phyloP scores from a whole-genome alignment of 2,329 filamentous ascomycete species.

The Ophiocordyceps camponoti-saundersi region DNA sequence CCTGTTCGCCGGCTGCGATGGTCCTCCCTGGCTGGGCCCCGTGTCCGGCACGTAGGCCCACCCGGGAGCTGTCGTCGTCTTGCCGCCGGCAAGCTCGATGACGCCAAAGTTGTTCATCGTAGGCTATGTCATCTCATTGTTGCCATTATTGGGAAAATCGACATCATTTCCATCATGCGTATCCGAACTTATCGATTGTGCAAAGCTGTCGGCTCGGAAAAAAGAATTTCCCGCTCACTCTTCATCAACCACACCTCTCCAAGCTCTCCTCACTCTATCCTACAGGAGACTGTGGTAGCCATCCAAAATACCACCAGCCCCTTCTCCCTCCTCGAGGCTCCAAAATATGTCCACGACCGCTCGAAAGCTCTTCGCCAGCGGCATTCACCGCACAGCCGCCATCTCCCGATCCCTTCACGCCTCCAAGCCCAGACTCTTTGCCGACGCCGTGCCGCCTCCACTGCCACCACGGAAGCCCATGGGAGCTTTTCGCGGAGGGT shows the following conservation, averaged over 20 bases:
- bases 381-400: constrained; percentile 9
- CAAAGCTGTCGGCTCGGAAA: neutral
- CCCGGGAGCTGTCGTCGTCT: constrained; percentile 57
- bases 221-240: neutral
- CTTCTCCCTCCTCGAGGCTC: neutral
- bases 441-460: constrained; percentile 12
- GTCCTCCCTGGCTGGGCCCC: constrained; percentile 36
- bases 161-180: neutral
- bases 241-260: neutral
- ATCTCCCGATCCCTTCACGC: constrained; percentile 29
- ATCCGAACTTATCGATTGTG: too few relatives aligned
- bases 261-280: neutral
- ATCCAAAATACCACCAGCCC: neutral
- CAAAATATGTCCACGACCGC: neutral
- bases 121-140: neutral
- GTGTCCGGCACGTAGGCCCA: constrained; percentile 86
- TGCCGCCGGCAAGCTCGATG: constrained; percentile 60
- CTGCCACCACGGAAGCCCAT: constrained; percentile 40
- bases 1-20: constrained; percentile 34
- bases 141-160: neutral
- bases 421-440: constrained; percentile 21
- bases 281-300: neutral
- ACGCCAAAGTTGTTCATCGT: constrained; percentile 57
- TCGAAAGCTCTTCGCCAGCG: neutral
- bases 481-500: constrained; percentile 46